phyloP scores from a whole-genome alignment of 2,329 filamentous ascomycete genomes.

The Trichoderma harzianum region DNA sequence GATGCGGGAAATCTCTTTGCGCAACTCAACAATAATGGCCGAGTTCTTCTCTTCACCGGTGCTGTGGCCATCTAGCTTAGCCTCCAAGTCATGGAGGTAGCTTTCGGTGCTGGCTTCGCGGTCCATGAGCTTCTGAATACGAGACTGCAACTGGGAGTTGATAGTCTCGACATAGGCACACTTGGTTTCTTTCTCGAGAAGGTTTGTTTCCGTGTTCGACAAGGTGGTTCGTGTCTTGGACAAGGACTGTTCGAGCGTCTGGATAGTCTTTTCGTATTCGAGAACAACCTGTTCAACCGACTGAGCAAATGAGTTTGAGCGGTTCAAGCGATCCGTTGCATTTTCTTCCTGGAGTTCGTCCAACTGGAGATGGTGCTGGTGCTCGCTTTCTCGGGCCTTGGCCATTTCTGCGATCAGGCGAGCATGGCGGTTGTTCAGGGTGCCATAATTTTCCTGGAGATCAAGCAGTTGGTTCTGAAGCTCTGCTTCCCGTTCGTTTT shows the following conservation, averaged over 20 bases:
- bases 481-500: conserved; percentile 81
- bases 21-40: conserved; percentile 77
- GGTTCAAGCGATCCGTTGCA: conserved; percentile 82
- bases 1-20: conserved; percentile 84
- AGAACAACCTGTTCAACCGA: conserved; percentile 94
- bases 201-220: conserved; percentile 76
- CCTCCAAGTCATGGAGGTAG: conserved; percentile 88
- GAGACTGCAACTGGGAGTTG: conserved; percentile 81
- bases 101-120: conserved; percentile 88
- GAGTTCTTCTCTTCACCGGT: conserved; percentile 91
- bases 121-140: conserved; percentile 89
- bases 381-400: conserved; percentile 71
- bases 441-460: conserved; percentile 88
- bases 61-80: conserved; percentile 84
- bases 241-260: conserved; percentile 85
- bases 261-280: conserved; percentile 98
- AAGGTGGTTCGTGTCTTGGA: conserved; percentile 83
- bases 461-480: conserved; percentile 92
- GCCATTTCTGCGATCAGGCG: conserved; percentile 92
- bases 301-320: conserved; percentile 93
- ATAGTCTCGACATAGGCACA: conserved; percentile 91
- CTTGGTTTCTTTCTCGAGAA: conserved; percentile 91
- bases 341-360: conserved; percentile 66
- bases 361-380: conserved; percentile 52
- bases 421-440: conserved; percentile 89